Percentiles rank a stretch among this genome's conserved stretches.
These are phyloP conservation scores for Phytopythium boreale DNA, from an alignment of 352 stramenopile species.

Conservation along the genomic window DNA sequence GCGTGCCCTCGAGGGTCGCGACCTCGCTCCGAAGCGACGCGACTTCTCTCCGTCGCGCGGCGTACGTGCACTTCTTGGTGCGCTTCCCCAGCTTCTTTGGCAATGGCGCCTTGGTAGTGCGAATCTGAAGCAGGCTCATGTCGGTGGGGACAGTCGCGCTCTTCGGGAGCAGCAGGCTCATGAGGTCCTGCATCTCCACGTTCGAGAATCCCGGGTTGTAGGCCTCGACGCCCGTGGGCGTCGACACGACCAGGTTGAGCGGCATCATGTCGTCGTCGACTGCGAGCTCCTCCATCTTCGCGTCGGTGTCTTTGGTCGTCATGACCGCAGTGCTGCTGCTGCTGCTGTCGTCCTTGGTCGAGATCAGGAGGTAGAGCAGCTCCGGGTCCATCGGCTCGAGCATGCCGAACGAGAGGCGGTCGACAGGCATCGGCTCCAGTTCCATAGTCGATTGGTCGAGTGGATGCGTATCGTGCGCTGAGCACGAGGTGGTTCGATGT, in stretches of 20 bases:
- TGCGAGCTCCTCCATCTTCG: conserved; percentile 3
- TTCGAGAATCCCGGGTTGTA: conserved; percentile 33
- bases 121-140: conserved; percentile 12
- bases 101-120: background rate
- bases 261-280: conserved; percentile 34
- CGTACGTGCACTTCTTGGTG: conserved; percentile 64
- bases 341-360: conserved; percentile 19
- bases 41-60: conserved; percentile 48
- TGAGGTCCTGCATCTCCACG: conserved; percentile 34
- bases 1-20: conserved; percentile 28
- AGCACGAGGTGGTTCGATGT: background rate
- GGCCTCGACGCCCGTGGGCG: conserved; percentile 28
- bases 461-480: background rate
- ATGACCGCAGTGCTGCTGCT: background rate
- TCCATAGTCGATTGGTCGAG: background rate
- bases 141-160: background rate
- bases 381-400: conserved; percentile 32
- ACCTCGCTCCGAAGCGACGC: conserved; percentile 34
- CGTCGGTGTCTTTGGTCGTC: conserved; percentile 11
- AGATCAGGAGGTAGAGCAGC: conserved; percentile 27
- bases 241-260: conserved; percentile 26
- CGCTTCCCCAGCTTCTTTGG: conserved; percentile 32
- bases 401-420: background rate
- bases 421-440: conserved; percentile 7
- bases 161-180: conserved; percentile 28